Conservation (phyloP, 306 rosid genomes). For the Trichosanthes cucumerina region DNA sequence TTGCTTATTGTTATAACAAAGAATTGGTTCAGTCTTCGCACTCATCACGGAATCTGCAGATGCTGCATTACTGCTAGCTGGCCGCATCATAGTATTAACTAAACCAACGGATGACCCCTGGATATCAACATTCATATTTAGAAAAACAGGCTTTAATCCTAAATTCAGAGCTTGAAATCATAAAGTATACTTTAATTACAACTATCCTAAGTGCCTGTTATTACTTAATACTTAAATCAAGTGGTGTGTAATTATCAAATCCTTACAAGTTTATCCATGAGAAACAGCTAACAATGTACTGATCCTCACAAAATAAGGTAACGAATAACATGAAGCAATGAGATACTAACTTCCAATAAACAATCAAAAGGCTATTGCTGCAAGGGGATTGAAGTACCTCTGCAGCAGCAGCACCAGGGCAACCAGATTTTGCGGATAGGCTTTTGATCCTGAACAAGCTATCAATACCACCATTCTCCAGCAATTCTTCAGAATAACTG, state of each 20-base stretch:
- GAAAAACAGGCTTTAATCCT: neutral
- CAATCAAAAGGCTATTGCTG: neutral
- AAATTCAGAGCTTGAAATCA: neutral
- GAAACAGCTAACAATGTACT: neutral
- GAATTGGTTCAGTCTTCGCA: constrained; percentile 65
- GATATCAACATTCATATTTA: neutral
- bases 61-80: constrained; percentile 67
- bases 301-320: neutral
- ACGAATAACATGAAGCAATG: neutral
- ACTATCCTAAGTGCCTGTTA: neutral
- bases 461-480: constrained; percentile 85
- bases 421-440: constrained; percentile 49
- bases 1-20: constrained; percentile 39
- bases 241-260: neutral
- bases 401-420: constrained; percentile 54
- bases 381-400: constrained; percentile 44
- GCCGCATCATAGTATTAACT: constrained; percentile 34
- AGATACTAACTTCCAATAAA: neutral
- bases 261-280: neutral
- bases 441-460: constrained; percentile 69
- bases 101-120: constrained; percentile 49
- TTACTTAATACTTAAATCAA: neutral
- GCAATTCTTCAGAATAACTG: constrained; percentile 71
- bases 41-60: constrained; percentile 77
- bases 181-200: neutral